These are phyloP conservation scores for Malbranchea zuffiana DNA, from an alignment of 2,329 filamentous ascomycete species.

Conservation along the genomic window DNA sequence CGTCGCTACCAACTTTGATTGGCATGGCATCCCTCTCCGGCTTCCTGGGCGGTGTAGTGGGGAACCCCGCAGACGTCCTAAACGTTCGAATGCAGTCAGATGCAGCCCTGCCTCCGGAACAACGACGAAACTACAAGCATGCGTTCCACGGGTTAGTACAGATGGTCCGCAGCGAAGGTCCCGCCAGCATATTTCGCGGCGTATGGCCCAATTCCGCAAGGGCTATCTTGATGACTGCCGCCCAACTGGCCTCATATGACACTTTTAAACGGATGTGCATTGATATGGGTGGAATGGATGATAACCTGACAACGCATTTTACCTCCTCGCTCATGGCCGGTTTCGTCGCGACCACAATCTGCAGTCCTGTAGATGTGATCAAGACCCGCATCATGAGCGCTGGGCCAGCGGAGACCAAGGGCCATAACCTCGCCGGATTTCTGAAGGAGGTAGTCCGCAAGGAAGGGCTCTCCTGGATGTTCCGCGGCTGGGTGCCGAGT, in stretches of 20 bases:
- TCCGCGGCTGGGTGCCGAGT: conserved; percentile 56
- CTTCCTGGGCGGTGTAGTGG: conserved; percentile 76
- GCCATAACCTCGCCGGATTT: conserved; percentile 36
- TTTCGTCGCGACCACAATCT: conserved; percentile 57
- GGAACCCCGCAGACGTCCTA: conserved; percentile 89
- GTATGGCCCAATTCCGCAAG: conserved; percentile 53
- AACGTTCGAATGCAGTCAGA: conserved; percentile 99
- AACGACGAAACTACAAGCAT: conserved; percentile 80
- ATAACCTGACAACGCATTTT: conserved; percentile 53
- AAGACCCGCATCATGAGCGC: conserved; percentile 57
- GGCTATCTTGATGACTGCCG: conserved; percentile 56
- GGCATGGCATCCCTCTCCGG: conserved; percentile 75
- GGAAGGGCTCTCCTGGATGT: conserved; percentile 54
- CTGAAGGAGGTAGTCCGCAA: conserved; percentile 44
- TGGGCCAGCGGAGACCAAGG: conserved; percentile 31
- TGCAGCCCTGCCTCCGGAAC: conserved; percentile 57
- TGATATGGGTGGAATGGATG: conserved; percentile 40
- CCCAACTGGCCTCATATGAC: conserved; percentile 54
- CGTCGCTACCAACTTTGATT: conserved; percentile 66
- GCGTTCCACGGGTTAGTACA: conserved; percentile 75
- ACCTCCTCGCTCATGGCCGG: conserved; percentile 51
- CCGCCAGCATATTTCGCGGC: conserved; percentile 64
- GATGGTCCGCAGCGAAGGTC: conserved; percentile 79
- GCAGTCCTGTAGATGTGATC: conserved; percentile 55
- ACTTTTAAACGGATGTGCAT: conserved; percentile 50